Base-by-base conservation (phyloP, 106 monocot genomes). In the Allium cepa region DNA sequence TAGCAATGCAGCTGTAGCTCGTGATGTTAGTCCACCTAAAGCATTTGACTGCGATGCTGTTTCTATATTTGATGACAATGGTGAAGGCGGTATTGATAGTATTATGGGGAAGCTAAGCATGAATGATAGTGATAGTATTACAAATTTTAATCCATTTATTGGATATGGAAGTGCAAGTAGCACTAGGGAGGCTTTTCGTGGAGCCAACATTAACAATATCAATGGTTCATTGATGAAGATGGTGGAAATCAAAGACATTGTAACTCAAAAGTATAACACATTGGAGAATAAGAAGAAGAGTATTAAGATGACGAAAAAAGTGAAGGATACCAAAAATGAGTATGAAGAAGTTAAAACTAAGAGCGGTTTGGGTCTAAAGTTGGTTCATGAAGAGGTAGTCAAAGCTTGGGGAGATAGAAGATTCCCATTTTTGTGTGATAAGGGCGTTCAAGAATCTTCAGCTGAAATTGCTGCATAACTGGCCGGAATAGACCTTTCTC, bases 51-150 rank as follows among this genome's bases (percentile, higher is more conserved):
- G 83, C 64, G 81, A 95, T 47, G 79, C 85, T 0, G 83, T 83
- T 50, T 95, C 94, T 7, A 85, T 95, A 15, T 82, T 95, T 15
- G 90, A 85, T 77, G 91, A 85, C 63, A 87, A 91, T 57, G 56
- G 4, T 28, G 68, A 11, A 6, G 84, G 49, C 55, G 88, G 94
- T 26, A 90, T 95, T n/a, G 90, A 95, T 57, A 90, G 87, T 74
- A 95, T 95, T 68, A 79, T 95, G 85, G 88, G 90, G 2, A 83
- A 79, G 12, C 82, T 83, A 48, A 75, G 71, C 53, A 62, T 69
- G 69, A 71, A 71, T 53, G 67, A 67, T 27, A 51, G 67, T 52
- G 67, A 53, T 67, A 26, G 11, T 2, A 27, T 26, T 67, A 6
- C 12, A 49, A 52, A 7, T 52, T 12, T 13, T 14, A 45, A 65